Evolutionary conservation across 768 basidiomycete genomes (phyloP), one percentile per base, ranked within the genome.

Genomic region (Naematelia encephala): DNA sequence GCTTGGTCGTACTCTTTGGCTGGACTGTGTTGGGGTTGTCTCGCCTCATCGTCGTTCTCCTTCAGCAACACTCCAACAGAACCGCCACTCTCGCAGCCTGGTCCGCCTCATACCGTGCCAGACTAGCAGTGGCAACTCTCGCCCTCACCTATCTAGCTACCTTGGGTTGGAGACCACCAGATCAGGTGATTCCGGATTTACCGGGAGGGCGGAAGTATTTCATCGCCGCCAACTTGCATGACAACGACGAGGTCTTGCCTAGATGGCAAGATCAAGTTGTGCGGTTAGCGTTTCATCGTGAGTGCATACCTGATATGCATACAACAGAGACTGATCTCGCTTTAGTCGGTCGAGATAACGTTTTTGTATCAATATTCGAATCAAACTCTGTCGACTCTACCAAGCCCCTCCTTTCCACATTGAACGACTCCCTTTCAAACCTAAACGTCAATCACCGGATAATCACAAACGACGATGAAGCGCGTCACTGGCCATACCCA

Each of bases 341-440:
- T 22, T 13, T 29, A 66, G 64, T 82, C 46, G 81, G 81, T n/a
- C 47, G 68, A 4, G 78, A 78, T 56, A 81, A 81, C 34, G 78
- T 80, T 39, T 82, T 77, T 53, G 76, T 79, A n/a, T 81, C 79
- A 29, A 65, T 81, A 49, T 68, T 81, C 54, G 81, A 81, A 67
- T 80, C 78, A 28, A 68, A 78, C 52, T 79, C 76, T 39, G 56
- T 30, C 26, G 80, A 80, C 61, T 34, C 53, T 25, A 76, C 78
- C 0, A 70, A 78, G 8, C 54, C 69, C 4, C 71, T 79, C 13
- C 74, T 80, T 5, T 60, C 62, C n/a, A 61, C 46, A 5, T 68
- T 79, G 16, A 72, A 72, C 39, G 28, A 34, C 10, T 59, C 61
- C 5, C 72, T 80, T 22, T 56, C 62, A 13, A 26, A 30, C 1